These are phyloP conservation scores for Geotrichum reessii DNA, from an alignment of 1,139 yeast species.

Conservation along the genomic window DNA sequence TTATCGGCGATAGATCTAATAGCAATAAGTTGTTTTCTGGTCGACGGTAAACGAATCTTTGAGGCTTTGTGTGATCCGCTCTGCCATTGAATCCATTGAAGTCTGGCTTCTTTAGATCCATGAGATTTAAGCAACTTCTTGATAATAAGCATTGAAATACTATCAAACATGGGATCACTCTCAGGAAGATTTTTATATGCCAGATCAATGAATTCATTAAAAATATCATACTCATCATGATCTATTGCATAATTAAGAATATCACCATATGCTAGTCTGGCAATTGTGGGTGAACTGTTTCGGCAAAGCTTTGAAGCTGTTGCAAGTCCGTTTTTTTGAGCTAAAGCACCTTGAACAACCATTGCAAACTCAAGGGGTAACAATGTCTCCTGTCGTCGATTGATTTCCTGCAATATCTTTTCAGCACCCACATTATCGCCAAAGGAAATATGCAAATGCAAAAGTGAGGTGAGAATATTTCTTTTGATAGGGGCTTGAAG, in stretches of 20 bases:
- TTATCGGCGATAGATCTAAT: conserved; percentile 16
- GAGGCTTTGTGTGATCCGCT: conserved; percentile 3
- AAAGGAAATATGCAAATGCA: conserved; percentile 39
- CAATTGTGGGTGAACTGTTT: conserved; percentile 17
- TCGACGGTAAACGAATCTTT: conserved; percentile 8
- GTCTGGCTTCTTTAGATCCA: conserved; percentile 15
- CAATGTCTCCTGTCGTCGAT: conserved; percentile 19
- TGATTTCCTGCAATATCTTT: conserved; percentile 36
- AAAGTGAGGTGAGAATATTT: conserved; percentile 35
- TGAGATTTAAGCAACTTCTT: conserved; percentile 9
- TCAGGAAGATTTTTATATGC: conserved; percentile 8
- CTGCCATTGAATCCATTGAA: conserved; percentile 19
- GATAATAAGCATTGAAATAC: conserved; percentile 12
- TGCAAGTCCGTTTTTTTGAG: conserved; percentile 18
- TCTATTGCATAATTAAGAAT: conserved; percentile 21
- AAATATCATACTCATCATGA: conserved; percentile 10
- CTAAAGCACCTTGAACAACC: conserved; percentile 23
- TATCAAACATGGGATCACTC: conserved; percentile 9
- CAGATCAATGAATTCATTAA: conserved; percentile 18
- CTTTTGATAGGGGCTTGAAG: conserved; percentile 27
- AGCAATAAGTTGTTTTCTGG: conserved; percentile 3
- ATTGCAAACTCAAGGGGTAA: conserved; percentile 24
- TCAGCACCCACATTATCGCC: conserved; percentile 42
- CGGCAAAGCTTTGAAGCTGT: conserved; percentile 16
- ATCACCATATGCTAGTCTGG: conserved; percentile 14